A percentile compares a stretch with the other conserved stretches of the same genome.
Conservation (phyloP, 2,329 filamentous ascomycete species). For the Exophiala sideris region DNA sequence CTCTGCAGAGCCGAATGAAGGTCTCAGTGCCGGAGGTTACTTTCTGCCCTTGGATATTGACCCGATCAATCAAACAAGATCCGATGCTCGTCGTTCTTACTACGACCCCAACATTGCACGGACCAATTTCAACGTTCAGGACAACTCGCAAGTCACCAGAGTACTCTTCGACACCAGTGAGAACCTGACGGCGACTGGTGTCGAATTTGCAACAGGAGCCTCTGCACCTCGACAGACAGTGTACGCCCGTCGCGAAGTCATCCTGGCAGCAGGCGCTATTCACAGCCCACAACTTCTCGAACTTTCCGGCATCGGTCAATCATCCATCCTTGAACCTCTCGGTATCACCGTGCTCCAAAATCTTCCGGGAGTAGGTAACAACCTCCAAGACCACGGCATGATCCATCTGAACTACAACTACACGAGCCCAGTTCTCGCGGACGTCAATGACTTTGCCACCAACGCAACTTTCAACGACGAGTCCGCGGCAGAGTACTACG, state of each 20-base stretch:
- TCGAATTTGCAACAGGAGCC: background rate
- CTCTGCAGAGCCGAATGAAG: constrained; percentile 38
- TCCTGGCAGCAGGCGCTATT: constrained; percentile 43
- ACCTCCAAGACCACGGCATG: constrained; percentile 33
- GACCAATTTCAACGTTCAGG: constrained; percentile 36
- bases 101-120: constrained; percentile 35
- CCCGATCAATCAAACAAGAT: constrained; percentile 37
- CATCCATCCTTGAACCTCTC: constrained; percentile 35
- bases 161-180: constrained; percentile 29
- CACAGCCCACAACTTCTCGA: constrained; percentile 47
- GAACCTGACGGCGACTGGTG: background rate
- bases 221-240: constrained; percentile 9
- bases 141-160: constrained; percentile 34
- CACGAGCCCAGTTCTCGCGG: constrained; percentile 2
- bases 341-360: constrained; percentile 43
- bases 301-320: constrained; percentile 48
- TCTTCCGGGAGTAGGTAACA: constrained; percentile 49
- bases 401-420: constrained; percentile 11
- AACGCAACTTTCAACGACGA: background rate
- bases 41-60: constrained; percentile 38
- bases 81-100: constrained; percentile 40
- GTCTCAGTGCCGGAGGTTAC: constrained; percentile 36
- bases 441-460: background rate
- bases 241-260: constrained; percentile 40
- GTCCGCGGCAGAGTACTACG: background rate